phyloP scores from a whole-genome alignment of 106 monocot genomes.

The Apostasia ramifera region DNA sequence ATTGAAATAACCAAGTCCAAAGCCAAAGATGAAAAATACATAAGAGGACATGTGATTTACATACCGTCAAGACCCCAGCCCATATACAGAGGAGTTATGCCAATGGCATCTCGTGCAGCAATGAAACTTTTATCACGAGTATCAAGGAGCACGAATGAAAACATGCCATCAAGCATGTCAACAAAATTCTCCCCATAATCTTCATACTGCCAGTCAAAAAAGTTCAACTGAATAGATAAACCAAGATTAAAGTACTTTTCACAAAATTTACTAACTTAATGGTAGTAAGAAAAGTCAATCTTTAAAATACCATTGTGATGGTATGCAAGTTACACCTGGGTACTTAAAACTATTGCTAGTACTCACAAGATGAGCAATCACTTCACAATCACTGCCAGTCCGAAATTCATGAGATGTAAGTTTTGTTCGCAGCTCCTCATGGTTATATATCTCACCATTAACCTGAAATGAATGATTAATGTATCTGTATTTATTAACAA shows the following conservation, averaged over 20 bases:
- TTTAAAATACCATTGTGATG: background rate
- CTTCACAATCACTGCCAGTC: slow-evolving; percentile 75
- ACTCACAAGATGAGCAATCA: slow-evolving; percentile 78
- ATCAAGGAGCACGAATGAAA: slow-evolving; percentile 72
- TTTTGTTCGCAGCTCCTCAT: slow-evolving; percentile 47
- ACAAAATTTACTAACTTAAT: background rate
- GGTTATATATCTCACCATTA: slow-evolving; percentile 79
- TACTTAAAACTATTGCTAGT: background rate
- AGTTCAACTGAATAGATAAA: background rate
- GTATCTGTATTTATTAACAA: too few relatives aligned
- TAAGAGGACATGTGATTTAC: background rate
- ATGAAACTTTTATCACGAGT: slow-evolving; percentile 76
- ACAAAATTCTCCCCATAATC: slow-evolving; percentile 66
- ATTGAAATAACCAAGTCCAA: background rate
- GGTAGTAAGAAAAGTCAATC: background rate
- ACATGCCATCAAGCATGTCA: slow-evolving; percentile 71
- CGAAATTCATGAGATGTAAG: slow-evolving; percentile 49
- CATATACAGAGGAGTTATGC: slow-evolving; percentile 60
- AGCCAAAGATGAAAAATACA: background rate
- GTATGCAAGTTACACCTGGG: background rate
- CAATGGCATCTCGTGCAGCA: slow-evolving; percentile 74
- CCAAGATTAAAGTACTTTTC: background rate
- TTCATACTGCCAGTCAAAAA: slow-evolving; percentile 37
- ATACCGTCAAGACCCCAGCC: slow-evolving; percentile 78
- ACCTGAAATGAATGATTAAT: slow-evolving; percentile 22